These are phyloP conservation scores for Cytospora chrysosperma DNA, from an alignment of 2,329 filamentous ascomycete species.

Conservation along the genomic window DNA sequence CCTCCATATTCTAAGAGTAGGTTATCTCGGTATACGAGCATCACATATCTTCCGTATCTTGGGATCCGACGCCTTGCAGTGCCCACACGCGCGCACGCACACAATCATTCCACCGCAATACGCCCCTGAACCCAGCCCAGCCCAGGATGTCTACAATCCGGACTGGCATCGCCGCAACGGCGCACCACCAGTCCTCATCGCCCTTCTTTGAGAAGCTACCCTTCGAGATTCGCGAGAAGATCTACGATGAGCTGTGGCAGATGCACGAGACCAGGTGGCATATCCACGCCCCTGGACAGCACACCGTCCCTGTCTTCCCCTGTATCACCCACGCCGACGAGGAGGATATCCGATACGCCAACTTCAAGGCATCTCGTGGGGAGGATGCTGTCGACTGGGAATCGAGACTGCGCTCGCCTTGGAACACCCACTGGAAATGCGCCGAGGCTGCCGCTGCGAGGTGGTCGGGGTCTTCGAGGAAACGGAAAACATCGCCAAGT, in stretches of 20 bases:
- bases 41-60: too few species aligned
- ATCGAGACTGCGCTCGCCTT: conserved; percentile 16
- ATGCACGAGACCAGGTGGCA: conserved; percentile 27
- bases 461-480: not conserved
- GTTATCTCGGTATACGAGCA: too few species aligned
- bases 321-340: conserved; percentile 26
- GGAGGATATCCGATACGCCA: conserved; percentile 18
- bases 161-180: conserved; percentile 36
- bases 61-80: not conserved
- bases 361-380: conserved; percentile 15
- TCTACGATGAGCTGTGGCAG: conserved; percentile 33
- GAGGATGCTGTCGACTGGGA: conserved; percentile 19
- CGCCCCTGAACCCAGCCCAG: not conserved
- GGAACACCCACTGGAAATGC: conserved; percentile 23
- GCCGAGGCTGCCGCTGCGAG: conserved; percentile 16
- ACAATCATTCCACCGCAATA: not conserved
- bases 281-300: conserved; percentile 18
- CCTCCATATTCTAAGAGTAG: too few species aligned
- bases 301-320: conserved; percentile 21
- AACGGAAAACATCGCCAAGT: not conserved
- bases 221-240: conserved; percentile 33
- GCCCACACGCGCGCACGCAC: not conserved
- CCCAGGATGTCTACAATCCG: conserved; percentile 29
- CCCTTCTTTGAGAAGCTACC: conserved; percentile 32
- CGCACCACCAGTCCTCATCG: conserved; percentile 45